phyloP scores from a whole-genome alignment of 2,329 filamentous ascomycete genomes.

The Tricladium varicosporioides region DNA sequence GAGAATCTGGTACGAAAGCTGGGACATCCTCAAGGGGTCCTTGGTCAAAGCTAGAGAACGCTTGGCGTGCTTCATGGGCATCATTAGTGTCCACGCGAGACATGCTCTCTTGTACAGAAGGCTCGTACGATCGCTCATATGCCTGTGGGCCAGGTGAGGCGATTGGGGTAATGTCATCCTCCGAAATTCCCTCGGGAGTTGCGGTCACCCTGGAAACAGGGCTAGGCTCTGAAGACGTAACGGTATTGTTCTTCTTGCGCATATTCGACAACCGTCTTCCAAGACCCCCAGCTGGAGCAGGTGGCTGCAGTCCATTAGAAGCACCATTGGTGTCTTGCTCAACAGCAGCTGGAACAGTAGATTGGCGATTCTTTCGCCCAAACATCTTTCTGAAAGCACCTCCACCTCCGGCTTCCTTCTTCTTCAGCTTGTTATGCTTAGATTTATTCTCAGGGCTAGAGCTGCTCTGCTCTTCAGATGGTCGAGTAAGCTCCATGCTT shows the following conservation, averaged over 20 bases:
- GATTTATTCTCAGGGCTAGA: conserved; percentile 45
- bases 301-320: conserved; percentile 33
- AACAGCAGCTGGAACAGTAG: conserved; percentile 55
- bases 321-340: conserved; percentile 50
- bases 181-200: conserved; percentile 28
- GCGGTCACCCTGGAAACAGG: conserved; percentile 12
- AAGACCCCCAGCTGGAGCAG: conserved; percentile 28
- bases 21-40: conserved; percentile 85
- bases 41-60: conserved; percentile 75
- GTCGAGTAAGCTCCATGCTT: conserved; percentile 22
- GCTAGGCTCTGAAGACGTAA: conserved; percentile 20
- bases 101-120: conserved; percentile 45
- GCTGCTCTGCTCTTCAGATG: conserved; percentile 25
- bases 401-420: conserved; percentile 36
- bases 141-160: conserved; percentile 31
- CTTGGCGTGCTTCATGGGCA: conserved; percentile 55
- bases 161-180: conserved; percentile 29
- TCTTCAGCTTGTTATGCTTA: conserved; percentile 54
- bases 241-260: conserved; percentile 36
- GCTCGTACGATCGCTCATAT: conserved; percentile 42
- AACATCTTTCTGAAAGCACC: conserved; percentile 65
- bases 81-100: conserved; percentile 62
- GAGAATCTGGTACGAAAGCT: conserved; percentile 64
- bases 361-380: conserved; percentile 56
- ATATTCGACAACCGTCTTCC: conserved; percentile 41